Base-by-base conservation (phyloP, 148 eudicot genomes). In the Linanthus parryae region DNA sequence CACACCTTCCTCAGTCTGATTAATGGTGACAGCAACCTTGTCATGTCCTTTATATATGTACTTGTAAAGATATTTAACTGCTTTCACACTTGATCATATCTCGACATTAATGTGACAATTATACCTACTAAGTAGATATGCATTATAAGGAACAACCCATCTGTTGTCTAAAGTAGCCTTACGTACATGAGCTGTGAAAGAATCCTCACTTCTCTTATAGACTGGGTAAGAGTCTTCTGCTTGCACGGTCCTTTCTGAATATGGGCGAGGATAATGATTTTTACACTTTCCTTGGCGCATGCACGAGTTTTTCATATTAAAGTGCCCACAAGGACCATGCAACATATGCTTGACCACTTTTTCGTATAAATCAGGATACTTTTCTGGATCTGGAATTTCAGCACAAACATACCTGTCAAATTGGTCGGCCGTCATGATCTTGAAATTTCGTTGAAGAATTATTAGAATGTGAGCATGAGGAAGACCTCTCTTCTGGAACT, bases 401-500 rank as follows among this genome's bases (percentile, higher is more conserved):
- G 43, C 43, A 14, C 19, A 38, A 15, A 38, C 43, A n/a, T n/a
- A n/a, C n/a, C n/a, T n/a, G n/a, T n/a, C n/a, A n/a, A n/a, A n/a
- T n/a, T n/a, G n/a, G n/a, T 14, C 1, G 16, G 2, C 4, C 16
- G 19, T 38, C 43, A 38, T 38, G 16, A 55, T 42, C 29, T 48
- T 61, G 27, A 28, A 40, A 1, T 34, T 15, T 0, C 23, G 8
- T 19, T 59, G n/a, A 13, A 66, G 14, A 1, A 66, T 66, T 1
- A 66, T 1, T 10, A 59, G 29, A 4, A 59, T n/a, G 13, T 59
- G 60, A 8, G 24, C 52, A 29, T 65, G 56, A 0, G 57, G 52
- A 0, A 49, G 10, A 0, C 62, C 62, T 15, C 58, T 27, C 13
- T 65, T 65, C 11, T 64, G 68, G 31, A 56, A 56, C 17, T 64